A percentile compares a stretch with the other conserved stretches of the same genome.
phyloP scores from a whole-genome alignment of 306 rosid genomes.

The Casuarina glauca region DNA sequence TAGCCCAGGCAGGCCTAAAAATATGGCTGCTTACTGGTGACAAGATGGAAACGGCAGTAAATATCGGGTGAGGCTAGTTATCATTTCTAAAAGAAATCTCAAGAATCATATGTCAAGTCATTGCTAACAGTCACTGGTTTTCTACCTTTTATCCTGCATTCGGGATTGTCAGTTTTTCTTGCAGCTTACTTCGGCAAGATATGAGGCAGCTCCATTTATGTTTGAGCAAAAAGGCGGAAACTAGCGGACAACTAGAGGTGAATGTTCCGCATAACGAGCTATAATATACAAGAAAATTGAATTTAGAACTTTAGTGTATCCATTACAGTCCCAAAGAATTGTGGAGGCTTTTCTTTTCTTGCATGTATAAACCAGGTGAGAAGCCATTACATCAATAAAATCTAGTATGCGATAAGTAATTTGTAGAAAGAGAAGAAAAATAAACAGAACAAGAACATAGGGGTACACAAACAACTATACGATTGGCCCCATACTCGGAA shows the following conservation, averaged over 20 bases:
- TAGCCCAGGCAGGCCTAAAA: conserved; percentile 36
- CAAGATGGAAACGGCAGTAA: conserved; percentile 45
- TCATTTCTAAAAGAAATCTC: neutral
- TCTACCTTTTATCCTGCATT: neutral
- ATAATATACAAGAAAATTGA: neutral
- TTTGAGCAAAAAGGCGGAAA: conserved; percentile 15
- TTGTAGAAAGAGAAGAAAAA: no score
- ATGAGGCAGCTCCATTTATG: conserved; percentile 34
- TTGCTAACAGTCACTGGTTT: neutral
- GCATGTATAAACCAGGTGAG: neutral
- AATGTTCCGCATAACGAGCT: neutral
- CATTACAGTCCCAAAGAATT: neutral
- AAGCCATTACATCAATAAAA: neutral
- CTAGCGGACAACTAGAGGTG: conserved; percentile 22
- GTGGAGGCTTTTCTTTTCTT: neutral
- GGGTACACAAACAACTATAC: no score
- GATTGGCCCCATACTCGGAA: no score
- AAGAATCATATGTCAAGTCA: neutral
- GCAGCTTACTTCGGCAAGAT: conserved; percentile 35
- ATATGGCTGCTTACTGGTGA: conserved; percentile 45
- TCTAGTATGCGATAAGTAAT: neutral
- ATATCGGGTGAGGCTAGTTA: conserved; percentile 31
- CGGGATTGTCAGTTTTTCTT: conserved; percentile 27
- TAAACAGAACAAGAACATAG: no score
- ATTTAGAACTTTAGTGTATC: neutral